Base-by-base conservation (phyloP, 1,139 yeast genomes). In the Geotrichum cucujoidarum region DNA sequence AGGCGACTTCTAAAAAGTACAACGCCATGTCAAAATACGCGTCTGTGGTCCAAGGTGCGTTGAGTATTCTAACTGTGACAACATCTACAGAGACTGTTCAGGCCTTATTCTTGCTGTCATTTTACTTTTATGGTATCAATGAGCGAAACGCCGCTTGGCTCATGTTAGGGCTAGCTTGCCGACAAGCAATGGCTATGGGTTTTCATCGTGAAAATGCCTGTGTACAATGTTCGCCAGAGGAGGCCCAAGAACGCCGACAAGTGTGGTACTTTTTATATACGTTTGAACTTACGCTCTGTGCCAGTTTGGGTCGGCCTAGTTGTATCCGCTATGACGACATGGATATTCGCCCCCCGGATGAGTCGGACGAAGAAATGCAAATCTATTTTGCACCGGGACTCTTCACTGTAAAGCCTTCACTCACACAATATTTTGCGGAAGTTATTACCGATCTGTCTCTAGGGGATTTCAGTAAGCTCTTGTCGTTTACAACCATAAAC, bases 61-160 rank as follows among this genome's bases (percentile, higher is more conserved):
- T 49, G 22, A 46, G 47, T n/a, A 17, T 40, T 8, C 43, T 49
- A 11, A 34, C 49, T 11, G 52, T 47, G 2, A 49, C 52, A 2
- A 47, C 47, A 7, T 35, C 52, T 1, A 13, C 41, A 11, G 43
- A 46, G 34, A 46, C 52, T 6, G 44, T 49, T 2, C 52, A 49
- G 25, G 48, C 52, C 3, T 38, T 49, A 20, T 46, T 49, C 30
- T 35, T 49, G 34, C 41, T 49, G 5, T 40, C 48, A 18, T 43
- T 39, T 24, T 46, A 49, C 25, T 45, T 49, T n/a, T 46, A 49
- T 21, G 48, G 52, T 13, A 38, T 49, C 0, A 49, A 49, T 40
- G 52, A 49, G 24, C 33, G 52, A 35, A 49, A 49, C 21, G 47
- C 49, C 11, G 48, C 52, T 4, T 49, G 52, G 52, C 45, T 49